Conservation (phyloP, 2,329 filamentous ascomycete genomes). For the Fusarium keratoplasticum region DNA sequence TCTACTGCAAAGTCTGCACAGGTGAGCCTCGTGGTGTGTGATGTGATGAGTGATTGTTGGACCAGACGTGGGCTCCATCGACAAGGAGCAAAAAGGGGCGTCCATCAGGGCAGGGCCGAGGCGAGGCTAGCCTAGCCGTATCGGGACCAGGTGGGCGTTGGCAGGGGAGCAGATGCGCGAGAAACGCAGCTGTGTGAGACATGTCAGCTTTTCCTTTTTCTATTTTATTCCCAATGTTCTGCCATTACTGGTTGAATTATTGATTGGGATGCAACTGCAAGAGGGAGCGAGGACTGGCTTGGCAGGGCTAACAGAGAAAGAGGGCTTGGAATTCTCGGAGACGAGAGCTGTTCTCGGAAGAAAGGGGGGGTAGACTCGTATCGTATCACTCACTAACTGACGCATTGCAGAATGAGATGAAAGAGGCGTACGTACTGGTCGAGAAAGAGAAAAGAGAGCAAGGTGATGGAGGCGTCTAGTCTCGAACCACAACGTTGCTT, state of each 20-base stretch:
- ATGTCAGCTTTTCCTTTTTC: background rate
- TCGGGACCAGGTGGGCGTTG: conserved; percentile 24
- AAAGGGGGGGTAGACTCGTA: background rate
- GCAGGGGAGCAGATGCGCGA: conserved; percentile 18
- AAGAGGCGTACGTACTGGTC: background rate
- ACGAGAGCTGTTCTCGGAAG: background rate
- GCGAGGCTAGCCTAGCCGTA: conserved; percentile 17
- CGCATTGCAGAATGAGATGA: background rate
- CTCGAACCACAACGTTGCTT: conserved; percentile 10
- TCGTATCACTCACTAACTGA: background rate
- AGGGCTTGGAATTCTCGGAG: conserved; percentile 12
- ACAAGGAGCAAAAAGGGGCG: conserved; percentile 22
- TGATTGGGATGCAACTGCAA: conserved; percentile 11
- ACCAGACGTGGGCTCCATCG: conserved; percentile 6
- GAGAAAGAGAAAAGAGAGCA: background rate
- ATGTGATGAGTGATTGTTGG: conserved; percentile 13
- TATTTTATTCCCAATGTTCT: background rate
- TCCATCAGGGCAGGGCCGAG: background rate
- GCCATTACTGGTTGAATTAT: background rate
- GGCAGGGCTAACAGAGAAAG: conserved; percentile 4
- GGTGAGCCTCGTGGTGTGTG: conserved; percentile 14
- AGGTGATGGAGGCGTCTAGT: background rate
- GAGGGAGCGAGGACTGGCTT: conserved; percentile 7
- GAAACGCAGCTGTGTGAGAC: conserved; percentile 8
- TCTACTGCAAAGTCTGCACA: background rate